Conservation (phyloP, 1,139 yeast species). For the Torulaspora pretoriensis region DNA sequence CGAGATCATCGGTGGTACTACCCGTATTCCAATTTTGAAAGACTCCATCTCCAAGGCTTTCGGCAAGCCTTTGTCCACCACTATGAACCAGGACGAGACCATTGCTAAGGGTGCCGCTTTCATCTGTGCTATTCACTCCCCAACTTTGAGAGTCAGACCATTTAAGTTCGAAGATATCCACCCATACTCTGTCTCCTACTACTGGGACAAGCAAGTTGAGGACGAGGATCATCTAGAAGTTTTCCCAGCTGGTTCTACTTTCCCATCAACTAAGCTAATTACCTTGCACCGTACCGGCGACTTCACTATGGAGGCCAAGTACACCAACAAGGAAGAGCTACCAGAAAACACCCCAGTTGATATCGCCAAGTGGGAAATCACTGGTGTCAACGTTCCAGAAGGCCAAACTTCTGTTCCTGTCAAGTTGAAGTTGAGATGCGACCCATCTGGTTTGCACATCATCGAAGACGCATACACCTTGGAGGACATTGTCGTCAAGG, state of each 20-base stretch:
- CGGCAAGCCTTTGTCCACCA: constrained; percentile 84
- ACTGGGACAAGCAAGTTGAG: constrained; percentile 92
- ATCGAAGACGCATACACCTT: constrained; percentile 94
- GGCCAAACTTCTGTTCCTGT: constrained; percentile 79
- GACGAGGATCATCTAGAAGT: constrained; percentile 89
- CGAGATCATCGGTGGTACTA: constrained; percentile 96
- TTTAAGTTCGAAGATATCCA: constrained; percentile 96
- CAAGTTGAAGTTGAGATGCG: constrained; percentile 93
- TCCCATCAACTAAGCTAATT: constrained; percentile 94
- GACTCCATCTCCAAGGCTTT: constrained; percentile 73
- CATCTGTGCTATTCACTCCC: constrained; percentile 98
- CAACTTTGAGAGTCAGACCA: constrained; percentile 97
- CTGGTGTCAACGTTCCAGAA: constrained; percentile 76
- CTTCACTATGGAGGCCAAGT: constrained; percentile 80
- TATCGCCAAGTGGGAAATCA: constrained; percentile 80
- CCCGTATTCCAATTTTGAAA: constrained; percentile 94
- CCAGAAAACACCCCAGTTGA: constrained; percentile 63
- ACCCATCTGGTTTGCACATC: constrained; percentile 92
- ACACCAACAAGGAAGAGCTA: constrained; percentile 69
- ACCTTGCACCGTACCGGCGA: constrained; percentile 90
- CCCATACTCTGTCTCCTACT: constrained; percentile 88
- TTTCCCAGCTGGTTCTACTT: constrained; percentile 87
- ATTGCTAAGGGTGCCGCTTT: constrained; percentile 99
- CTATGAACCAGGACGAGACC: constrained; percentile 98
- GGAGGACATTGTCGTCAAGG: constrained; percentile 86